Evolutionary conservation across 2,329 filamentous ascomycete genomes (phyloP).

Genomic region (Fusarium circinatum): DNA sequence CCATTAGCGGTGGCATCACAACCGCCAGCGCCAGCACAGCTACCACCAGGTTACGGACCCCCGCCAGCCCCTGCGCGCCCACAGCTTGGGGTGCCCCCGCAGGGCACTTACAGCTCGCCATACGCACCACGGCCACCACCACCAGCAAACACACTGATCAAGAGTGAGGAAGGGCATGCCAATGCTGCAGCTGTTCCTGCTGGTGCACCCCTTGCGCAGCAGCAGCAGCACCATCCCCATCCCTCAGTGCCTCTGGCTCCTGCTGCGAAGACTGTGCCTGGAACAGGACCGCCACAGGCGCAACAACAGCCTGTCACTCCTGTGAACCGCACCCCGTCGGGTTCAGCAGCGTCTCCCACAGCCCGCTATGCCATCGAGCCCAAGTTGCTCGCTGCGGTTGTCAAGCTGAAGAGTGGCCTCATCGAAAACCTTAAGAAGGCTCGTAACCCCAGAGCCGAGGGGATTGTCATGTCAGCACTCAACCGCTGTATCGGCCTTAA

Average conservation of each 20-base stretch:
- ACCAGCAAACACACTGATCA: constrained; percentile 40
- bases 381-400: constrained; percentile 54
- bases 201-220: constrained; percentile 17
- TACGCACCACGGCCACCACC: constrained; percentile 51
- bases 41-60: constrained; percentile 49
- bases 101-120: constrained; percentile 51
- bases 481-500: constrained; percentile 63
- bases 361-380: constrained; percentile 56
- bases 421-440: constrained; percentile 58
- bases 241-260: constrained; percentile 20
- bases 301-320: constrained; percentile 32
- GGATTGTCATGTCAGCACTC: constrained; percentile 63
- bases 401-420: constrained; percentile 59
- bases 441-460: constrained; percentile 55
- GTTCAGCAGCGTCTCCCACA: constrained; percentile 42
- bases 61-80: constrained; percentile 51
- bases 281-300: constrained; percentile 22
- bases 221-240: constrained; percentile 14
- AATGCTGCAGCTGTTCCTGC: constrained; percentile 6
- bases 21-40: constrained; percentile 49
- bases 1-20: constrained; percentile 40
- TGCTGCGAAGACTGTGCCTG: constrained; percentile 36
- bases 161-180: constrained; percentile 45
- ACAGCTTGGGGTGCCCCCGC: constrained; percentile 46
- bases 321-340: constrained; percentile 39